These are phyloP conservation scores for Pichia deserticola DNA, from an alignment of 805 yeast genomes.

Conservation along the genomic window DNA sequence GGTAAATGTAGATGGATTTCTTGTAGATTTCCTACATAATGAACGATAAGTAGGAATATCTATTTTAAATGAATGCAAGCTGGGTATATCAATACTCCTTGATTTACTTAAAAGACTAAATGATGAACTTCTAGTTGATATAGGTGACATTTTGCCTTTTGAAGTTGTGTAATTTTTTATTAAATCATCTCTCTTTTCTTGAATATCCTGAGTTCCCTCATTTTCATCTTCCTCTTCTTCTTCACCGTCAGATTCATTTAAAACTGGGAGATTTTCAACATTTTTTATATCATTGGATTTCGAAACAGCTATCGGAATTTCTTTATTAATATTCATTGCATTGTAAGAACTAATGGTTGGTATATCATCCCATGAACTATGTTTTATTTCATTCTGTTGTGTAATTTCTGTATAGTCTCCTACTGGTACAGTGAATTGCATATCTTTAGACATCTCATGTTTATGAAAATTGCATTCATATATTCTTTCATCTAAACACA, in stretches of 20 bases:
- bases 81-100: background rate
- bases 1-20: background rate
- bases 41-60: background rate
- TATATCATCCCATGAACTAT: slow-evolving; percentile 6
- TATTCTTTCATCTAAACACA: slow-evolving; percentile 45
- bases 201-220: background rate
- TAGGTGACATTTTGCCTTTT: background rate
- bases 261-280: background rate
- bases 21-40: background rate
- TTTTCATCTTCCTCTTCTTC: background rate
- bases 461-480: slow-evolving; percentile 21
- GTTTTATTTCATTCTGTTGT: slow-evolving; percentile 4
- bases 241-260: background rate
- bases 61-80: background rate
- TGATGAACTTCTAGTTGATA: background rate
- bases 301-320: background rate
- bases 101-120: background rate
- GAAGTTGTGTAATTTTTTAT: too few species aligned
- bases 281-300: too few species aligned
- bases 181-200: too few species aligned
- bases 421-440: slow-evolving; percentile 6
- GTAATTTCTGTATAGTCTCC: slow-evolving; percentile 6
- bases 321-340: background rate
- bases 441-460: slow-evolving; percentile 9
- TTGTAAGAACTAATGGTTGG: background rate